A percentile compares a stretch with the other conserved stretches of the same genome.
Conservation (phyloP, 495 filamentous ascomycete genomes). For the Penicillium canariense region DNA sequence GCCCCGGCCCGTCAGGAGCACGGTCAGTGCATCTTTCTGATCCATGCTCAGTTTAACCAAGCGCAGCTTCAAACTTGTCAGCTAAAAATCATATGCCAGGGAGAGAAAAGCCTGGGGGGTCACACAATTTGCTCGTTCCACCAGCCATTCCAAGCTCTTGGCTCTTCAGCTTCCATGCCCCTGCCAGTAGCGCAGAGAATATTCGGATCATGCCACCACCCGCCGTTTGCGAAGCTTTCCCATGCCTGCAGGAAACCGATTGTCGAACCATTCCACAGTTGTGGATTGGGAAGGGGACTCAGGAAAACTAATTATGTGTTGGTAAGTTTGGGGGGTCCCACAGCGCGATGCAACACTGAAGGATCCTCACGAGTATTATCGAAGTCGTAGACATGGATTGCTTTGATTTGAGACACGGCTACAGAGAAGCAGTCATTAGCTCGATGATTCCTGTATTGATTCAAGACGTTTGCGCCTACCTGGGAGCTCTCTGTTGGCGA, state of each 20-base stretch:
- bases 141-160: conserved; percentile 85
- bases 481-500: conserved; percentile 68
- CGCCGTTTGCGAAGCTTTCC: conserved; percentile 77
- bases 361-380: conserved; percentile 81
- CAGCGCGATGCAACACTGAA: not conserved
- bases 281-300: conserved; percentile 83
- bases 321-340: conserved; percentile 9
- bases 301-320: conserved; percentile 65
- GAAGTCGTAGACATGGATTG: conserved; percentile 96
- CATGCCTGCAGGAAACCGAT: conserved; percentile 71
- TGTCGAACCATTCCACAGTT: conserved; percentile 77
- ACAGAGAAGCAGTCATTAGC: conserved; percentile 8
- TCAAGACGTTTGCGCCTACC: conserved; percentile 33
- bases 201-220: conserved; percentile 94
- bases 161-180: conserved; percentile 79
- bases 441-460: no score
- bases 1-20: conserved; percentile 86
- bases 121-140: conserved; percentile 90
- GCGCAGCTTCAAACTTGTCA: conserved; percentile 54
- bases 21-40: conserved; percentile 81
- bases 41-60: conserved; percentile 78
- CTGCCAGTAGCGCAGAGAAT: conserved; percentile 86
- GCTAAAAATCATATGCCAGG: conserved; percentile 5
- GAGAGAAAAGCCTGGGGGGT: not conserved
- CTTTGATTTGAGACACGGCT: conserved; percentile 66